Percentiles rank a stretch among this genome's conserved stretches.
These are phyloP conservation scores for Parietaria judaica DNA, from an alignment of 306 rosid genomes.

Conservation along the genomic window DNA sequence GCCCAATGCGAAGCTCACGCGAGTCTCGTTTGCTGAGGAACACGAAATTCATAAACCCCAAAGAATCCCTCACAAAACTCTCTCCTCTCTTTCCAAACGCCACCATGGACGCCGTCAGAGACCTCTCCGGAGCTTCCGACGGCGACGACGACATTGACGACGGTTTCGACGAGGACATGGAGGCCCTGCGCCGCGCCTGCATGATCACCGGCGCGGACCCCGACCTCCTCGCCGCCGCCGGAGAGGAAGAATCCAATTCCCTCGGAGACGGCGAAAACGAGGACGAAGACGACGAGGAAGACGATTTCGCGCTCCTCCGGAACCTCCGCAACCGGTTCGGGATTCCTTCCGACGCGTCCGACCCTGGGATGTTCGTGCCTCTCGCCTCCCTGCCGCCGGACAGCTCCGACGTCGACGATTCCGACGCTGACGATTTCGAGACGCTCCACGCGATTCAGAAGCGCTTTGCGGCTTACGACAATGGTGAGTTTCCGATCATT, in stretches of 20 bases:
- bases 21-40: too few relatives aligned
- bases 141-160: conserved; percentile 24
- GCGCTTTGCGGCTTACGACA: conserved; percentile 43
- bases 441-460: conserved; percentile 46
- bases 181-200: conserved; percentile 58
- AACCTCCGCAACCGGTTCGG: conserved; percentile 44
- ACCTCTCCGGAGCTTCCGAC: conserved; percentile 9
- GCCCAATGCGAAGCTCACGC: too few relatives aligned
- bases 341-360: conserved; percentile 1
- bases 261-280: not conserved
- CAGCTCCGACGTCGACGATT: conserved; percentile 34
- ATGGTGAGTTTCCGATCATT: conserved; percentile 27
- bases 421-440: conserved; percentile 66
- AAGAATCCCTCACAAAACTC: too few relatives aligned
- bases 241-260: not conserved
- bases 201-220: conserved; percentile 27
- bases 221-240: conserved; percentile 5
- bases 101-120: conserved; percentile 25
- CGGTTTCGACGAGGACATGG: conserved; percentile 55
- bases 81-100: conserved; percentile 20
- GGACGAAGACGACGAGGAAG: conserved; percentile 19
- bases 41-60: too few relatives aligned
- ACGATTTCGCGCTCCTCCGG: conserved; percentile 38
- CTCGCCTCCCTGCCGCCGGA: conserved; percentile 27
- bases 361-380: conserved; percentile 29